Percentiles rank a stretch among this genome's conserved stretches.
Evolutionary conservation across 139 green algal species (phyloP).

Genomic region (Nannochloris sp.): DNA sequence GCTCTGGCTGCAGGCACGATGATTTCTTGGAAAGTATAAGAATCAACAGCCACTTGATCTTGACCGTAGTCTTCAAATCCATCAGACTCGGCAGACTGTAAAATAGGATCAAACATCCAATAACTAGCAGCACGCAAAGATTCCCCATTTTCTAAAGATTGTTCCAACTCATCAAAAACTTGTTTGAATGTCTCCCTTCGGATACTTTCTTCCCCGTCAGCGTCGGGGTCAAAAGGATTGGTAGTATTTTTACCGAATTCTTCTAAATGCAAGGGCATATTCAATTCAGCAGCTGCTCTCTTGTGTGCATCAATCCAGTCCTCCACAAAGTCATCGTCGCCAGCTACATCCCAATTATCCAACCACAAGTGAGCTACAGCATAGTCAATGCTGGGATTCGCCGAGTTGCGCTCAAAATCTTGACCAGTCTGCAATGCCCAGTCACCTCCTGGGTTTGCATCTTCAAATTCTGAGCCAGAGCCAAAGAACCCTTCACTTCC

Average conservation of each 20-base stretch:
- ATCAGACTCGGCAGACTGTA: neutral
- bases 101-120: constrained; percentile 20
- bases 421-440: constrained; percentile 58
- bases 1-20: constrained; percentile 12
- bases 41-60: constrained; percentile 2
- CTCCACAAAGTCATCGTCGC: neutral
- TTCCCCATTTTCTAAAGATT: neutral
- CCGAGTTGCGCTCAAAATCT: constrained; percentile 65
- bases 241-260: constrained; percentile 48
- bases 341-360: neutral
- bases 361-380: neutral
- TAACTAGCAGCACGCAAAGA: constrained; percentile 8
- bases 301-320: neutral
- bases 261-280: constrained; percentile 41
- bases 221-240: neutral
- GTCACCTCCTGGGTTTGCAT: constrained; percentile 8
- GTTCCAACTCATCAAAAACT: neutral
- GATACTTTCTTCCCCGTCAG: neutral
- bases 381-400: constrained; percentile 60
- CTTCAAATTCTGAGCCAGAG: neutral
- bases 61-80: constrained; percentile 10
- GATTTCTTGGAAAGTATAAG: constrained; percentile 10
- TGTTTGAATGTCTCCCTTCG: neutral
- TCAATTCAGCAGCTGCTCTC: neutral
- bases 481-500: constrained; percentile 28